A percentile compares a stretch with the other conserved stretches of the same genome.
Conservation (phyloP, 2,329 filamentous ascomycete species). For the Clonostachys byssicola region DNA sequence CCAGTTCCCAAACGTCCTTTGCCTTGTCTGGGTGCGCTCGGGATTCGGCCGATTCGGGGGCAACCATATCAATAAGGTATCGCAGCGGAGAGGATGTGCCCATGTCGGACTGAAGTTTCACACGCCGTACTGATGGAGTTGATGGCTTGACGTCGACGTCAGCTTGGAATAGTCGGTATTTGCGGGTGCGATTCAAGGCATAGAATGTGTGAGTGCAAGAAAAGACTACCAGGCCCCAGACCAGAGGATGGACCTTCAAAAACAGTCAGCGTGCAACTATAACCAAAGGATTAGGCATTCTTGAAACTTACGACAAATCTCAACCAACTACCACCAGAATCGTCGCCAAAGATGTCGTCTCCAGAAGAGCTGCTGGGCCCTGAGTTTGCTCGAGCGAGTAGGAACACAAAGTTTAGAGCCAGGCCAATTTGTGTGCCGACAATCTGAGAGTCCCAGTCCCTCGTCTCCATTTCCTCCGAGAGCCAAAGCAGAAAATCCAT, state of each 20-base stretch:
- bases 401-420: slow-evolving; percentile 71
- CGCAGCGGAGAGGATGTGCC: slow-evolving; percentile 73
- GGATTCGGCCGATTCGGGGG: slow-evolving; percentile 68
- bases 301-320: slow-evolving; percentile 42
- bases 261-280: not conserved
- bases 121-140: slow-evolving; percentile 84
- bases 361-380: slow-evolving; percentile 52
- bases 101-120: slow-evolving; percentile 82
- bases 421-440: slow-evolving; percentile 75
- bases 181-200: slow-evolving; percentile 74
- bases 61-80: slow-evolving; percentile 65
- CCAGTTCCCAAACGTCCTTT: slow-evolving; percentile 90
- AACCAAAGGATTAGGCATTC: not conserved
- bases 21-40: slow-evolving; percentile 78
- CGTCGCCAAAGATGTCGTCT: slow-evolving; percentile 85
- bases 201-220: slow-evolving; percentile 77
- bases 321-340: slow-evolving; percentile 60
- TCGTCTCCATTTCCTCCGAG: slow-evolving; percentile 87
- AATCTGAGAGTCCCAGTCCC: slow-evolving; percentile 81
- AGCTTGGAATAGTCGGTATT: slow-evolving; percentile 88
- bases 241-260: slow-evolving; percentile 60
- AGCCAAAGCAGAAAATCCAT: slow-evolving; percentile 88
- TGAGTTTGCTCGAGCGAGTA: slow-evolving; percentile 79
- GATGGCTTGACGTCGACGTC: slow-evolving; percentile 71
- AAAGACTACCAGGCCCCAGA: slow-evolving; percentile 63